Evolutionary conservation across 495 filamentous ascomycete genomes (phyloP), one percentile per base, ranked within the genome.

Genomic region (Zalerion maritima): DNA sequence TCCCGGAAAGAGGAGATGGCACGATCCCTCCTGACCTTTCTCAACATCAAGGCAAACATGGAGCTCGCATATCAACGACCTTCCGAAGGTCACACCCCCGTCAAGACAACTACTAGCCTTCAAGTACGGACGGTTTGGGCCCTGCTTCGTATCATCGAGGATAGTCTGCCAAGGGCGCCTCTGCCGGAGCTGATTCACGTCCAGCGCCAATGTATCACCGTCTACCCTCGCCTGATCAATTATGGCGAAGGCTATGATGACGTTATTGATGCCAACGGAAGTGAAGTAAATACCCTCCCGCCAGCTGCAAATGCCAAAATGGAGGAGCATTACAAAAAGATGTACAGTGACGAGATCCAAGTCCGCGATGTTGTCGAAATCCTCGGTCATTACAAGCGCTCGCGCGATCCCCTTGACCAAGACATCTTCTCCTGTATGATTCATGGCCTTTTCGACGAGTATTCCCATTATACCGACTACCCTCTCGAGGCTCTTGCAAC

Each of bases 391-490:
- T 86, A 89, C 56, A 94, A 94, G 54, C 69, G 69, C 21, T 96
- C 91, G 0, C 66, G 69, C 14, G 78, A 89, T 30, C 71, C 82
- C 2, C 57, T 70, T 9, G 83, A 93, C 30, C 85, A 93, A 48
- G 89, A 99, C 43, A 62, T 93, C 3, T 99, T 96, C 48, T 81
- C 86, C 8, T 94, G 87, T 53, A 96, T 99, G 89, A 85, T 99
- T 18, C 87, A 94, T 41, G 89, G 89, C 0, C 63, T 99, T 6
- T 94, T 96, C 40, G 89, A 99, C 41, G 89, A 99, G 54, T 99
- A 94, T 47, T 74, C 78, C 25, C 92, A 91, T 49, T 99, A 92
- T 46, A 67, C 75, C 23, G 81, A 86, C 41, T 99, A 99, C 48
- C 91, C 91, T 3, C 64, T 92, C 3, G 86, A 89, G 39, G 89